Evolutionary conservation across 1,139 yeast genomes (phyloP).

Genomic region (Zygotorulaspora mrakii): DNA sequence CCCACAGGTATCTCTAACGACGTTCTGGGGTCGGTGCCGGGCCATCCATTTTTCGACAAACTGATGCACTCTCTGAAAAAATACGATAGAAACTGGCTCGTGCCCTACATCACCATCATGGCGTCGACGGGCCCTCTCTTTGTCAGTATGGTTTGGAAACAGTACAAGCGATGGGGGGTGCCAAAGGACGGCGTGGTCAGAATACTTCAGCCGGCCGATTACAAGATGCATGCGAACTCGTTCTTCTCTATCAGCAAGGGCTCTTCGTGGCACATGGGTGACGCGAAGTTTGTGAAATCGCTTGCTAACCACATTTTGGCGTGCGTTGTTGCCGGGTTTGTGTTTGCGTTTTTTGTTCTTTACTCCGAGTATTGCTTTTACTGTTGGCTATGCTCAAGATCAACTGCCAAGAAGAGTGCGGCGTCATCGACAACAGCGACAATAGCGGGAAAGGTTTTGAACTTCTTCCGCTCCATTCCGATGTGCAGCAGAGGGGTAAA

Average conservation of each 20-base stretch:
- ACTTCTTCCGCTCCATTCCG: background rate
- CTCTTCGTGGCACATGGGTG: slow-evolving; percentile 86
- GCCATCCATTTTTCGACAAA: slow-evolving; percentile 79
- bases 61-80: slow-evolving; percentile 59
- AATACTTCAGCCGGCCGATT: slow-evolving; percentile 67
- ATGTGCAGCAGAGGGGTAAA: background rate
- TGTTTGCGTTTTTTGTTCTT: slow-evolving; percentile 53
- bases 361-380: slow-evolving; percentile 62
- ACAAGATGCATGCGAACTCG: slow-evolving; percentile 53
- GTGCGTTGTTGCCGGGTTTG: slow-evolving; percentile 65
- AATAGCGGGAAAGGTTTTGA: background rate
- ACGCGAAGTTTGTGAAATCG: slow-evolving; percentile 69
- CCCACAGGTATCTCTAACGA: slow-evolving; percentile 94
- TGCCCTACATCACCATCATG: slow-evolving; percentile 91
- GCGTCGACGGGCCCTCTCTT: slow-evolving; percentile 90
- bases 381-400: slow-evolving; percentile 38
- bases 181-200: slow-evolving; percentile 59
- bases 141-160: slow-evolving; percentile 81
- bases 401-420: slow-evolving; percentile 9
- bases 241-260: slow-evolving; percentile 74
- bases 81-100: slow-evolving; percentile 69
- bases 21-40: slow-evolving; percentile 85
- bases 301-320: slow-evolving; percentile 67
- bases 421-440: background rate
- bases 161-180: slow-evolving; percentile 74